Evolutionary conservation across 208 protist genomes (phyloP).

Genomic region (Leishmania mexicana): DNA sequence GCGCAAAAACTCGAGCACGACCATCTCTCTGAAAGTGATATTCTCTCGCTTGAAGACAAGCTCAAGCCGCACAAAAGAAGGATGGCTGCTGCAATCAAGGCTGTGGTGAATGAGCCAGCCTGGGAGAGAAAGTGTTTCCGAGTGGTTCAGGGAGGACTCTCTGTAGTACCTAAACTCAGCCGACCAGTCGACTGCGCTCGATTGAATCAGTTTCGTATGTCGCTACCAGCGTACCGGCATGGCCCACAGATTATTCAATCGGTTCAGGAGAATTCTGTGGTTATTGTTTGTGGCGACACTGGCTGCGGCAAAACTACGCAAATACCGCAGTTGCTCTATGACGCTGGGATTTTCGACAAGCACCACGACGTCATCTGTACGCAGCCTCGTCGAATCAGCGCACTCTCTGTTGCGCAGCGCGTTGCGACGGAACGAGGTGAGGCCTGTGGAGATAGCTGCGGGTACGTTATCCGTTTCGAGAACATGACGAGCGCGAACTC

Average conservation of each 20-base stretch:
- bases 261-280: conserved; percentile 62
- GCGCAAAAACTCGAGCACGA: conserved; percentile 63
- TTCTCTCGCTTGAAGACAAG: conserved; percentile 27
- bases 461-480: conserved; percentile 92
- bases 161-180: conserved; percentile 27
- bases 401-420: conserved; percentile 89
- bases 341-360: conserved; percentile 65
- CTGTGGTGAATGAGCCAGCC: conserved; percentile 29
- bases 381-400: conserved; percentile 91
- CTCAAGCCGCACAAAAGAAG: conserved; percentile 45
- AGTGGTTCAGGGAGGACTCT: conserved; percentile 44
- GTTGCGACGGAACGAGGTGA: conserved; percentile 89
- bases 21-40: conserved; percentile 35
- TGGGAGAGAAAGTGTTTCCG: conserved; percentile 35
- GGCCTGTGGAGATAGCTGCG: conserved; percentile 82
- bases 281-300: conserved; percentile 96
- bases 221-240: conserved; percentile 60
- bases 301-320: conserved; percentile 98
- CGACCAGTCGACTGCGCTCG: conserved; percentile 18
- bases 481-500: conserved; percentile 81
- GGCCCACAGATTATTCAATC: conserved; percentile 58
- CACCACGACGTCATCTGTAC: conserved; percentile 79
- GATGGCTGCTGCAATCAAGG: conserved; percentile 53
- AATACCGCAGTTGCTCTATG: conserved; percentile 87
- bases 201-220: conserved; percentile 59